phyloP scores from a whole-genome alignment of 2,329 filamentous ascomycete genomes.

The Fusarium sarcochroum region DNA sequence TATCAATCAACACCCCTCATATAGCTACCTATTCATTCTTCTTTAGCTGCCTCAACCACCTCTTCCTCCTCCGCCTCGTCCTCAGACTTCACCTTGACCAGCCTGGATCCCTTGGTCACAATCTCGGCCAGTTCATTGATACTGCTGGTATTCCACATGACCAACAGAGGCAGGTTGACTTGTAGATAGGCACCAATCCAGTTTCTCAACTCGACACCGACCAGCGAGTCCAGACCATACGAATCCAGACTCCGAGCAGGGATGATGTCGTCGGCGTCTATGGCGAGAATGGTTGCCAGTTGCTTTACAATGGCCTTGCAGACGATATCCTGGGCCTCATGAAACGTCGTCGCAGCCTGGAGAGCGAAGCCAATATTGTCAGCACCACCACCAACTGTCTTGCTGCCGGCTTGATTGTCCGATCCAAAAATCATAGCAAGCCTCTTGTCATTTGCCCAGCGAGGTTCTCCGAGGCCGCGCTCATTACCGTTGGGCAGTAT shows the following conservation, averaged over 20 bases:
- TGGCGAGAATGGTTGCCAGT: too few species aligned
- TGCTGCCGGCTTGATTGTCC: neutral
- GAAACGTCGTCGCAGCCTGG: slow-evolving; percentile 18
- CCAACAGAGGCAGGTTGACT: slow-evolving; percentile 42
- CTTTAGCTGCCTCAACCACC: neutral
- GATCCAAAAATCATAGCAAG: slow-evolving; percentile 8
- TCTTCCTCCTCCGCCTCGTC: slow-evolving; percentile 2
- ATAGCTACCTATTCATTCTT: neutral
- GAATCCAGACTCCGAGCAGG: too few species aligned
- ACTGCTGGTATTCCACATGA: slow-evolving; percentile 42
- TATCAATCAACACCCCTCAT: neutral
- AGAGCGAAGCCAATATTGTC: slow-evolving; percentile 18
- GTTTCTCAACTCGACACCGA: too few species aligned
- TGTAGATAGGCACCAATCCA: slow-evolving; percentile 43
- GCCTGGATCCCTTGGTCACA: slow-evolving; percentile 41
- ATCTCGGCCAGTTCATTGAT: slow-evolving; percentile 41
- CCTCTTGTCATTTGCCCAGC: slow-evolving; percentile 14
- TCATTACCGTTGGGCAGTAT: slow-evolving; percentile 18
- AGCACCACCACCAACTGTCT: neutral
- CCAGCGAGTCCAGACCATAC: too few species aligned
- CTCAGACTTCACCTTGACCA: slow-evolving; percentile 31
- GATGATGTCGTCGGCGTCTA: too few species aligned
- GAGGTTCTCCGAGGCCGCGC: slow-evolving; percentile 5
- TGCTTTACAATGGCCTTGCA: slow-evolving; percentile 30
- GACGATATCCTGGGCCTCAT: slow-evolving; percentile 39